Conservation (phyloP, 495 filamentous ascomycete genomes). For the Penicillium salamii region DNA sequence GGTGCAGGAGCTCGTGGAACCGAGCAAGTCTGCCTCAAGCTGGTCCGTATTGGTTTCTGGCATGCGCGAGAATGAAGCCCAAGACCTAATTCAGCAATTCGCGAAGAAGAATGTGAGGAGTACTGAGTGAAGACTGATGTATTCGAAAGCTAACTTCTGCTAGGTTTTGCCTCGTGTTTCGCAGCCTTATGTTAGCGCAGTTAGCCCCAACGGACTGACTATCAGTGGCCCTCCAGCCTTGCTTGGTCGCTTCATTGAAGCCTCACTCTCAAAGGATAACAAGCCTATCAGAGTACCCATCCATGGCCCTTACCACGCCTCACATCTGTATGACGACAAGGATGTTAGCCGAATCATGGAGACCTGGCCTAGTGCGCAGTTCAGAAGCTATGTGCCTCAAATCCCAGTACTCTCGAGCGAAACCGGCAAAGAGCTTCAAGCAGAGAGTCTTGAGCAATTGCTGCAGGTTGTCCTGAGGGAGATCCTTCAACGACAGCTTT, state of each 20-base stretch:
- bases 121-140: constrained; percentile 19
- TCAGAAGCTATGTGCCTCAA: constrained; percentile 46
- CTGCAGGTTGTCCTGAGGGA: constrained; percentile 54
- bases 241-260: constrained; percentile 55
- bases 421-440: constrained; percentile 45
- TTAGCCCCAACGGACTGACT: constrained; percentile 65
- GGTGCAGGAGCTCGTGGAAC: constrained; percentile 34
- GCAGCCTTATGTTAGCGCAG: constrained; percentile 71
- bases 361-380: constrained; percentile 25
- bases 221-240: constrained; percentile 75
- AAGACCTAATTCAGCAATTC: constrained; percentile 24
- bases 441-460: constrained; percentile 46
- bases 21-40: constrained; percentile 20
- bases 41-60: constrained; percentile 44
- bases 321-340: constrained; percentile 61
- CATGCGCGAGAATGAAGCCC: constrained; percentile 27
- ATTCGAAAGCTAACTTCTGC: constrained; percentile 22
- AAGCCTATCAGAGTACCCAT: constrained; percentile 66
- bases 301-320: constrained; percentile 78
- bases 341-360: constrained; percentile 62
- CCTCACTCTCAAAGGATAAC: constrained; percentile 48
- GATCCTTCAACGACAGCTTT: constrained; percentile 56
- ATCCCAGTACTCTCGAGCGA: constrained; percentile 59
- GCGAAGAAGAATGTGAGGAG: constrained; percentile 42
- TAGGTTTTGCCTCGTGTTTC: constrained; percentile 59